Percentiles rank a stretch among this genome's conserved stretches.
phyloP scores from a whole-genome alignment of 768 basidiomycete genomes.

The Boletus pseudopeckii region DNA sequence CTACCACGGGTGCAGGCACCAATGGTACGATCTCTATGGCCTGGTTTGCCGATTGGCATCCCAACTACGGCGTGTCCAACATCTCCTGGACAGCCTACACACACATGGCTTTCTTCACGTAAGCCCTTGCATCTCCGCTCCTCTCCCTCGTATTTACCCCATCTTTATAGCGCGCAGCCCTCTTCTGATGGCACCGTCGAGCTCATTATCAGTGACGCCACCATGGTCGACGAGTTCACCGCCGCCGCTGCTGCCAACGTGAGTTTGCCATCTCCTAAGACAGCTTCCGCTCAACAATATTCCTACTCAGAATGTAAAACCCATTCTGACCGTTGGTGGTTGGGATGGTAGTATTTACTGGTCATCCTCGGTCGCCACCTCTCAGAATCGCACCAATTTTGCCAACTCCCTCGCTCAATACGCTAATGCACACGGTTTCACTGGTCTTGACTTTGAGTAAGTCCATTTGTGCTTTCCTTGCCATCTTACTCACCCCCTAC shows the following conservation, averaged over 20 bases:
- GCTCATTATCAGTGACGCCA: constrained; percentile 1
- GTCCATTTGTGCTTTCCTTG: constrained; percentile 17
- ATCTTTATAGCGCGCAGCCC: constrained; percentile 21
- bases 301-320: constrained; percentile 45
- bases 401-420: constrained; percentile 51
- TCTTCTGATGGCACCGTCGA: constrained; percentile 12
- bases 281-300: not conserved
- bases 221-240: constrained; percentile 19
- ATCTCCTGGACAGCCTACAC: constrained; percentile 70
- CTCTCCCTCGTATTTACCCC: not conserved
- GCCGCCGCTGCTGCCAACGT: constrained; percentile 27
- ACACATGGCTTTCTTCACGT: constrained; percentile 63
- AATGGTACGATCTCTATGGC: constrained; percentile 44
- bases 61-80: constrained; percentile 42
- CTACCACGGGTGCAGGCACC: constrained; percentile 22
- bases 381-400: constrained; percentile 54
- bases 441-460: constrained; percentile 70
- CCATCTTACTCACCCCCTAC: not conserved
- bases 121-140: not conserved
- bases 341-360: constrained; percentile 65
- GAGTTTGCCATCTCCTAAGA: not conserved
- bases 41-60: constrained; percentile 73
- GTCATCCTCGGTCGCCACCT: constrained; percentile 54
- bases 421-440: constrained; percentile 46
- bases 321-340: constrained; percentile 61